Evolutionary conservation across 1,284 basidiomycete species (phyloP).

Genomic region (Trametes hirsuta): DNA sequence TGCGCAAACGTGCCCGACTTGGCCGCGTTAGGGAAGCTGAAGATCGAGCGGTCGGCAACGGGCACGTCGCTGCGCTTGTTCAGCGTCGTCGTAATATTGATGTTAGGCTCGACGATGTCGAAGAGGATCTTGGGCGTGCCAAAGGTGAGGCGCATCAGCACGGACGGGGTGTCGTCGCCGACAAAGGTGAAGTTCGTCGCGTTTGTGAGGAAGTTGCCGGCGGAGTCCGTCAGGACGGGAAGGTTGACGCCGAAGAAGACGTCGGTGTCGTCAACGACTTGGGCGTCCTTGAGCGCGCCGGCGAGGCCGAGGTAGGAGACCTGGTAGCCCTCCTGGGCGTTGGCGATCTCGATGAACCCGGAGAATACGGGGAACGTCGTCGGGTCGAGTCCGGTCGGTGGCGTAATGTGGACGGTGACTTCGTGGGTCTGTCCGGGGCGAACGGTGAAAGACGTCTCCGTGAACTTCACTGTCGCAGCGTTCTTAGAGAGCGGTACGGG

Average conservation of each 20-base stretch:
- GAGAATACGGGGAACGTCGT: conserved; percentile 60
- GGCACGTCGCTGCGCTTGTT: conserved; percentile 28
- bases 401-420: conserved; percentile 38
- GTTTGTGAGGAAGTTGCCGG: conserved; percentile 41
- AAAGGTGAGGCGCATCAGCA: conserved; percentile 53
- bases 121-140: conserved; percentile 54
- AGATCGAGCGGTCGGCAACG: conserved; percentile 20
- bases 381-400: conserved; percentile 49
- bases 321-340: conserved; percentile 45
- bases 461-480: conserved; percentile 48
- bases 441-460: conserved; percentile 37
- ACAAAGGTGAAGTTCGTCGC: conserved; percentile 57
- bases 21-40: conserved; percentile 27
- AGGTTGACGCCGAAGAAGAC: conserved; percentile 46
- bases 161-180: conserved; percentile 45
- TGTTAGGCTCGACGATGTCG: conserved; percentile 44
- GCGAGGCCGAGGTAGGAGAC: conserved; percentile 56
- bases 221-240: conserved; percentile 46
- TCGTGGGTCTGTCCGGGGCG: conserved; percentile 35
- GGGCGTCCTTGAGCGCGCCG: conserved; percentile 49
- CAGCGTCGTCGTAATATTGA: conserved; percentile 34
- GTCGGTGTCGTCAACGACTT: conserved; percentile 54
- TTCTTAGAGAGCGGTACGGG: conserved; percentile 53
- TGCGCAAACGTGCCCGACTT: conserved; percentile 34
- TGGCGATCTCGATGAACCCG: conserved; percentile 57